Evolutionary conservation across 2,329 filamentous ascomycete genomes (phyloP), one percentile per base, ranked within the genome.

Genomic region (Cladorrhinum sp.): DNA sequence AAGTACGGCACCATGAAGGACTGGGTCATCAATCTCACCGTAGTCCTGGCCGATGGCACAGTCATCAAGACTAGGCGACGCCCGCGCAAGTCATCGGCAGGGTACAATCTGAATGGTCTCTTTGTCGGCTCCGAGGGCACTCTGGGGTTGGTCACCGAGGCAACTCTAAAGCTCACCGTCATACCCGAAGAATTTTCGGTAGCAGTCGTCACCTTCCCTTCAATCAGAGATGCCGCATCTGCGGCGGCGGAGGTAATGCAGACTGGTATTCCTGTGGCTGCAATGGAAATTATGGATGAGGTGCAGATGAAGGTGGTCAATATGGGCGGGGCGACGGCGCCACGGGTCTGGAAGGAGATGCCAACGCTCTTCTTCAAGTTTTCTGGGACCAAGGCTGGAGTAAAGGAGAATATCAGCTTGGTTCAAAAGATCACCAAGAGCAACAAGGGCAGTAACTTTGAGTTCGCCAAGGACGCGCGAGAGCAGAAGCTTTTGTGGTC

Each of bases 341-440:
- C 86, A 16, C 77, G 83, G 5, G 83, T 84, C 49, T 94, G 90
- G 90, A 83, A 88, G 67, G 90, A 93, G 73, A 75, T 82, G 58
- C 90, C 90, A 0, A 93, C 90, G 1, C 80, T 94, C 12, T 93
- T 94, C 73, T 92, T 94, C 82, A 93, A 92, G 75, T 91, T 96
- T 72, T 87, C 90, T 1, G 92, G 92, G 18, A 92, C 91, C 1
- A 87, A 86, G 65, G 83, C 84, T 23, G 85, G 88, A n/a, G 91
- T 96, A 3, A 82, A 84, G 63, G 91, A 96, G 68, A 91, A 93
- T 68, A 88, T 95, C 55, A 74, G 77, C 9, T 77, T 86, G 55
- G 91, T 94, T 1, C 85, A 86, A 66, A 74, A 78, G 9, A 88
- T 96, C 53, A 84, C 90, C 0, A 85, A 83, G 66, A 70, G 74